Conservation (phyloP, 306 rosid genomes). For the Lithocarpus polystachyus region DNA sequence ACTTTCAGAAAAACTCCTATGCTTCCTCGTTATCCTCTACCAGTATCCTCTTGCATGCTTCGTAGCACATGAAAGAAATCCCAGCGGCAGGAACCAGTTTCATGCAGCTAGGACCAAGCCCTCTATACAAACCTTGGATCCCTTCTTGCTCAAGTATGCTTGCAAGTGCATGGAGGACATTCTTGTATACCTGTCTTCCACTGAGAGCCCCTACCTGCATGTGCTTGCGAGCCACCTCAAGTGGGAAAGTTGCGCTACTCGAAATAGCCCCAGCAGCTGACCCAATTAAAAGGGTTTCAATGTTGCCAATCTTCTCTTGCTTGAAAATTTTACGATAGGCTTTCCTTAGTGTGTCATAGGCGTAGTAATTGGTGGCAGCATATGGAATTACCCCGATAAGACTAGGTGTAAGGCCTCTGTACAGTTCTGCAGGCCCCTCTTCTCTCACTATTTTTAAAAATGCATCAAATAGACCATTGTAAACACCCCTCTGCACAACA, state of each 20-base stretch:
- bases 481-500: conserved; percentile 76
- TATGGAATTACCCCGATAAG: conserved; percentile 92
- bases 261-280: conserved; percentile 94
- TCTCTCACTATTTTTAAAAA: conserved; percentile 71
- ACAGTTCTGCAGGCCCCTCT: conserved; percentile 87
- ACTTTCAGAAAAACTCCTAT: conserved; percentile 11
- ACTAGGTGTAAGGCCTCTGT: conserved; percentile 91
- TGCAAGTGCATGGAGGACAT: conserved; percentile 78
- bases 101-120: conserved; percentile 95
- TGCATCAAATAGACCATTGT: conserved; percentile 74
- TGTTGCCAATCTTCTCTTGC: conserved; percentile 82
- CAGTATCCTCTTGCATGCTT: conserved; percentile 88
- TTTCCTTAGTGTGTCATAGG: conserved; percentile 79
- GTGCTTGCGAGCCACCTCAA: conserved; percentile 97
- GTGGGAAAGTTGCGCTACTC: conserved; percentile 89
- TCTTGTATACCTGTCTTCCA: conserved; percentile 77
- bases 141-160: conserved; percentile 86
- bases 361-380: conserved; percentile 83
- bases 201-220: conserved; percentile 93
- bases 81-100: conserved; percentile 96
- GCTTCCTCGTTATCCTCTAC: conserved; percentile 59
- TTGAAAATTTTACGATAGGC: conserved; percentile 65
- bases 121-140: conserved; percentile 70
- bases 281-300: conserved; percentile 94
- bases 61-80: conserved; percentile 96